phyloP scores from a whole-genome alignment of 202 grass and related monocot species.

The Elaeis oleifera region DNA sequence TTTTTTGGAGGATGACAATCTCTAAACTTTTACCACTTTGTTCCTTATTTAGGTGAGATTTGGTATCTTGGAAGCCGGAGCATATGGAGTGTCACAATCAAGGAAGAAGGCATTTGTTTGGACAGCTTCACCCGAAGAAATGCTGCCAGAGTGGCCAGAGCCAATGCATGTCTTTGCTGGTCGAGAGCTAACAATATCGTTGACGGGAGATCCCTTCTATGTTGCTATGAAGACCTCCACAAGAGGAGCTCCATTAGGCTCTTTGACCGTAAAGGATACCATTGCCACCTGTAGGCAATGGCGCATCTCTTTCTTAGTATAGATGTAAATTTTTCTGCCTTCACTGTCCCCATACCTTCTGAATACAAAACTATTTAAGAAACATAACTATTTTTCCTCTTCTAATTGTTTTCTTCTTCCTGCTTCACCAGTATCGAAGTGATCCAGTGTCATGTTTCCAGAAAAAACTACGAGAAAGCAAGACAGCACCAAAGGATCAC shows the following conservation, averaged over 20 bases:
- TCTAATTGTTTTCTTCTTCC: constrained; percentile 2
- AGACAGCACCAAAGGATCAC: constrained; percentile 59
- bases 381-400: too few species aligned
- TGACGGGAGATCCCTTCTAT: constrained; percentile 72
- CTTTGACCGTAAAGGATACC: constrained; percentile 87
- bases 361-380: too few species aligned
- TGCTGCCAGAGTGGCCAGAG: constrained; percentile 89
- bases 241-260: constrained; percentile 70
- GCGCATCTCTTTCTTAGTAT: constrained; percentile 52
- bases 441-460: constrained; percentile 81
- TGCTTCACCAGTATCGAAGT: constrained; percentile 44
- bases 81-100: constrained; percentile 91
- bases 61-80: constrained; percentile 88
- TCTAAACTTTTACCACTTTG: neutral
- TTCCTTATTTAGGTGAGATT: constrained; percentile 63
- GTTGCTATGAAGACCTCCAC: constrained; percentile 62
- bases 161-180: constrained; percentile 92
- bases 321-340: constrained; percentile 44
- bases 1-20: too few species aligned
- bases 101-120: constrained; percentile 96
- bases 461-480: constrained; percentile 70
- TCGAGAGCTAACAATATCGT: constrained; percentile 63
- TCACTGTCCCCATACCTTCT: neutral
- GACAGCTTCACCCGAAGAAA: constrained; percentile 84
- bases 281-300: constrained; percentile 65